Percentiles rank a stretch among this genome's conserved stretches.
Conservation (phyloP, 441 rosid species). For the Pelargonium myrrhifolium region DNA sequence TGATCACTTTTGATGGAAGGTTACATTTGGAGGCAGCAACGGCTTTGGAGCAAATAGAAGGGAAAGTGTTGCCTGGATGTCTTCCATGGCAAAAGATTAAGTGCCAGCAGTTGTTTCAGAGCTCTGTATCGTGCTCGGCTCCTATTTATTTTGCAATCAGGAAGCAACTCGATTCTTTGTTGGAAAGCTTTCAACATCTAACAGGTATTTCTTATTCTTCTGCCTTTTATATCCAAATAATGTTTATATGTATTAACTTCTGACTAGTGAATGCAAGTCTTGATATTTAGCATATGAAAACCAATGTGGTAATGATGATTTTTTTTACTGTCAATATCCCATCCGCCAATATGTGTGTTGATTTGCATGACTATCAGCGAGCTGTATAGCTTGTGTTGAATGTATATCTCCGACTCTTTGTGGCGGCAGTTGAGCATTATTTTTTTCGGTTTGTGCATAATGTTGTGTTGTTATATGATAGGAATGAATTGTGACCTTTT, state of each 20-base stretch:
- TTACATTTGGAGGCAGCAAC: slow-evolving; percentile 71
- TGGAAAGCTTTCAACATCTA: slow-evolving; percentile 32
- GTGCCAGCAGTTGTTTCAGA: slow-evolving; percentile 60
- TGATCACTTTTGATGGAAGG: slow-evolving; percentile 60
- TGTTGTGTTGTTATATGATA: not conserved
- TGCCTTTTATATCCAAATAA: not conserved
- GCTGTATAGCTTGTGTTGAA: no score
- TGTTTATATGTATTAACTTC: not conserved
- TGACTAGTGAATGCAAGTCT: not conserved
- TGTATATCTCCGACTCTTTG: no score
- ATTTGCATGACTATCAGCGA: no score
- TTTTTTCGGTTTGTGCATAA: not conserved
- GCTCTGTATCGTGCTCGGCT: slow-evolving; percentile 51
- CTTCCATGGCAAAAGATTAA: slow-evolving; percentile 60
- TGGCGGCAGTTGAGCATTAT: no score
- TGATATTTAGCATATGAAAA: not conserved
- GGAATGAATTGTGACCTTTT: no score
- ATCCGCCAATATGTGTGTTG: not conserved
- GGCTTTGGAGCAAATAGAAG: slow-evolving; percentile 66
- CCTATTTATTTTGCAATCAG: slow-evolving; percentile 43
- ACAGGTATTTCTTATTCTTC: slow-evolving; percentile 34
- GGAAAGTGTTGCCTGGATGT: slow-evolving; percentile 51
- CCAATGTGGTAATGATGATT: not conserved
- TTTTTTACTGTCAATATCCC: not conserved
- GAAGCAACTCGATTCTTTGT: slow-evolving; percentile 38